Evolutionary conservation across 2,329 filamentous ascomycete genomes (phyloP), one percentile per base, ranked within the genome.

Genomic region (Colletotrichum salicis): DNA sequence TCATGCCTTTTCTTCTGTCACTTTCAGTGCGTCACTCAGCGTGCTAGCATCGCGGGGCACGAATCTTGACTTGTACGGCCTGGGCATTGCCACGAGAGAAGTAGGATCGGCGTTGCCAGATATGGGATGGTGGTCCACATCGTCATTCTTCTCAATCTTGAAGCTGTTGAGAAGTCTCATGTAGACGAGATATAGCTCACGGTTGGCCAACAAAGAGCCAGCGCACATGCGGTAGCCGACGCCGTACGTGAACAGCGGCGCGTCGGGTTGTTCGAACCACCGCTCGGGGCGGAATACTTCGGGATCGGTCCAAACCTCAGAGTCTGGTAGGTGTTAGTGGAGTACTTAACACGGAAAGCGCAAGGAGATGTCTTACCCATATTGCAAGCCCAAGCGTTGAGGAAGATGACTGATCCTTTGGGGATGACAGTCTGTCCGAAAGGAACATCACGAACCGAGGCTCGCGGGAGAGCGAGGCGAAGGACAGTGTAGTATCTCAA

Each of bases 341-440:
- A 67, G 24, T 41, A 13, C 33, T 31, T n/a, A 2, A 11, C 1
- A 27, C 10, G 7, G 6, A 15, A 11, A 24, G 3, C 33, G 12
- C 1, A 45, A 27, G 24, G 35, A 8, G 2, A 19, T 6, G 22
- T 19, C 84, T 76, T 81, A 89, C 89, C 89, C 88, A 91, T 91
- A 73, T 92, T 92, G 76, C 90, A 92, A 3, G 90, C 90, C 90
- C 90, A 92, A 0, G 89, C 88, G 70, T 92, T 93, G 31, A 92
- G 80, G 78, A 91, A 92, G 45, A 92, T 85, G 0, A 91, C 87
- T 1, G 89, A 91, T 0, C 89, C 90, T 56, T 87, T 87, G 1
- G 91, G 90, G 52, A 92, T 90, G 6, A 85, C 77, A 37, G 86
- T 84, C 22, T 86, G 89, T 11, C 90, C 79, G 70, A 91, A 92